These are phyloP conservation scores for Pedinophyceae sp. DNA, from an alignment of 139 green algal genomes.

Conservation along the genomic window DNA sequence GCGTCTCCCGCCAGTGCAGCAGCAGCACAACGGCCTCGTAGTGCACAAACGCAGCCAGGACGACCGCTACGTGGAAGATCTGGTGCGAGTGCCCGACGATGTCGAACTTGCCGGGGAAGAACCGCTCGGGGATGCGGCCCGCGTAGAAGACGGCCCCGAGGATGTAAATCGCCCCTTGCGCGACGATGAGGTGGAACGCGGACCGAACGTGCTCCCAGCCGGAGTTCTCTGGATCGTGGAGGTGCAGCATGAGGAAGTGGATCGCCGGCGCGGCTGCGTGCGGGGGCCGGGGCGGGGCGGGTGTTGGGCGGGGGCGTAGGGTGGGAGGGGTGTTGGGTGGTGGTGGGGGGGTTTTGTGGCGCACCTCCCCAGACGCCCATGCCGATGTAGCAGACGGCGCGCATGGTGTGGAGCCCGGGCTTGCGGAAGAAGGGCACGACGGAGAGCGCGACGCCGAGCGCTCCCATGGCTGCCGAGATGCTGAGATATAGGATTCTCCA, in stretches of 20 bases:
- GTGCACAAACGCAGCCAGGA: conserved; percentile 48
- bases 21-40: conserved; percentile 25
- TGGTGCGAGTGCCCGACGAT: conserved; percentile 77
- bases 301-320: no score
- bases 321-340: no score
- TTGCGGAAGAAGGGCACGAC: conserved; percentile 49
- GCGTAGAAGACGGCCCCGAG: conserved; percentile 77
- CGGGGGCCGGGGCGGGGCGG: no score
- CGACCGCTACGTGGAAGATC: conserved; percentile 75
- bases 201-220: conserved; percentile 21
- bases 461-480: conserved; percentile 29
- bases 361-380: conserved; percentile 70
- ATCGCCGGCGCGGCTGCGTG: conserved; percentile 56
- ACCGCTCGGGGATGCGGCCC: conserved; percentile 69
- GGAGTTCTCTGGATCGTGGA: no score
- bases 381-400: conserved; percentile 49
- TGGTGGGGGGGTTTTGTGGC: no score
- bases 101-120: conserved; percentile 77
- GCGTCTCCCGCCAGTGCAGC: no score
- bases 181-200: conserved; percentile 36
- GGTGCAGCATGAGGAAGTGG: conserved; percentile 40
- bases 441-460: conserved; percentile 42
- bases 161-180: conserved; percentile 79
- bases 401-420: conserved; percentile 32
- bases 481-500: conserved; percentile 68